Evolutionary conservation across 2,329 filamentous ascomycete genomes (phyloP), one percentile per base, ranked within the genome.

Genomic region (Grosmannia clavigera): DNA sequence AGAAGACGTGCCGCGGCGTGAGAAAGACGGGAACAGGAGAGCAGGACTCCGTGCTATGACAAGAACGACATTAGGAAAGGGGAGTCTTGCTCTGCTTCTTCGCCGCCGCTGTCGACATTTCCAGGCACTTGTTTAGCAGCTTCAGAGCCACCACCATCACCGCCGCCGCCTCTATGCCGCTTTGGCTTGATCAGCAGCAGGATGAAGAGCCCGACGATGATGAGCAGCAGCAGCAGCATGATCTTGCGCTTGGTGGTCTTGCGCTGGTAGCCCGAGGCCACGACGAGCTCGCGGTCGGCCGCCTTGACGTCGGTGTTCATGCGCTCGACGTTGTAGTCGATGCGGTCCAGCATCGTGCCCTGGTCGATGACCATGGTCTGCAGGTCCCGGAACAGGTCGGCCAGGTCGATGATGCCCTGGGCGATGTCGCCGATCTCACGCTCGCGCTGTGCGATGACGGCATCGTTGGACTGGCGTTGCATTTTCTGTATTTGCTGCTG

Each of bases 361-460:
- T 94, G 88, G 69, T 94, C 88, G 65, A 95, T 92, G 66, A 95
- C 90, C 92, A 99, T 97, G 55, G 81, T 86, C 73, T 99, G 94
- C 35, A 99, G 77, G 68, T 99, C 94, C 63, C 95, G 90, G 76
- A 99, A 99, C 57, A 99, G 90, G 71, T 96, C 94, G 4, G 92
- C 90, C 9, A 99, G 78, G 70, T 97, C 92, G 68, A 99, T 97
- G 72, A 99, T 97, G 61, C 94, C 92, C 70, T 96, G 92, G 2
- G 94, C 94, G 64, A 99, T 99, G 67, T 96, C 92, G 69, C 95
- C 95, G 68, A 99, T 99, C 73, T 97, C 94, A 50, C 88, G 86
- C 74, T 99, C 94, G 64, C 94, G 88, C 71, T 97, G 94, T 63
- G 86, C 83, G 66, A 99, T 97, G 46, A 84, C 84, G 3, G 85